Percentiles rank a stretch among this genome's conserved stretches.
Evolutionary conservation across 371 early-diverging fungal genomes (phyloP).

Genomic region (Mucor lusitanicus): DNA sequence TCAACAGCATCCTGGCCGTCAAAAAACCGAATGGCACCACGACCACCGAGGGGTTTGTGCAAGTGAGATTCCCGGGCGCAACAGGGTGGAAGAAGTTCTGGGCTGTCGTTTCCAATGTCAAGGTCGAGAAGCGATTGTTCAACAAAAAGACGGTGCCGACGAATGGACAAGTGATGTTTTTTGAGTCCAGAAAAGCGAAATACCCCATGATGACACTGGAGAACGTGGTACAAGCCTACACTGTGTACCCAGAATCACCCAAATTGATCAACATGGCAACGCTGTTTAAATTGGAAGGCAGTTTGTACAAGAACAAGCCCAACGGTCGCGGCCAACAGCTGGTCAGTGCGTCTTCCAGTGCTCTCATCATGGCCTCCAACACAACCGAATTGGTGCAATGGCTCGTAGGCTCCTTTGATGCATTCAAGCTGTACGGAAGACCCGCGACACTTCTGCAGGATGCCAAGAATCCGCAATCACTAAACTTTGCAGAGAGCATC

Average conservation of each 20-base stretch:
- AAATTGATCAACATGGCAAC: conserved; percentile 45
- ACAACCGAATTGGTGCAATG: conserved; percentile 47
- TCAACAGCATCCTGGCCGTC: background rate
- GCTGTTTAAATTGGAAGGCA: conserved; percentile 48
- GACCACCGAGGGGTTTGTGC: conserved; percentile 45
- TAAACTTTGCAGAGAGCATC: conserved; percentile 37
- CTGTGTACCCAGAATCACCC: conserved; percentile 68
- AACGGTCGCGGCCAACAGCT: conserved; percentile 21
- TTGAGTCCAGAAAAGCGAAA: conserved; percentile 60
- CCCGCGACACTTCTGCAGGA: conserved; percentile 41
- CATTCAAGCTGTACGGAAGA: conserved; percentile 54
- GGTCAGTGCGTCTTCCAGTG: conserved; percentile 25
- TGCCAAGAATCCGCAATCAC: conserved; percentile 25
- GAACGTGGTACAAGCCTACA: conserved; percentile 70
- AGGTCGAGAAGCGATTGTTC: conserved; percentile 55
- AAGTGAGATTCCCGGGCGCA: conserved; percentile 65
- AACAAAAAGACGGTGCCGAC: conserved; percentile 54
- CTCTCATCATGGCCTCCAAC: conserved; percentile 45
- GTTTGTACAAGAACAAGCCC: conserved; percentile 16
- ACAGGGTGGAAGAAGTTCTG: conserved; percentile 68
- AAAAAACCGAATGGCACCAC: background rate
- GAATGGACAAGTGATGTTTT: conserved; percentile 61
- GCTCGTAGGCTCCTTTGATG: conserved; percentile 49
- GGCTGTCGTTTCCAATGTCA: conserved; percentile 59
- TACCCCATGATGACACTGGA: conserved; percentile 57